Base-by-base conservation (phyloP, 495 filamentous ascomycete genomes). In the Penicillium fimorum region DNA sequence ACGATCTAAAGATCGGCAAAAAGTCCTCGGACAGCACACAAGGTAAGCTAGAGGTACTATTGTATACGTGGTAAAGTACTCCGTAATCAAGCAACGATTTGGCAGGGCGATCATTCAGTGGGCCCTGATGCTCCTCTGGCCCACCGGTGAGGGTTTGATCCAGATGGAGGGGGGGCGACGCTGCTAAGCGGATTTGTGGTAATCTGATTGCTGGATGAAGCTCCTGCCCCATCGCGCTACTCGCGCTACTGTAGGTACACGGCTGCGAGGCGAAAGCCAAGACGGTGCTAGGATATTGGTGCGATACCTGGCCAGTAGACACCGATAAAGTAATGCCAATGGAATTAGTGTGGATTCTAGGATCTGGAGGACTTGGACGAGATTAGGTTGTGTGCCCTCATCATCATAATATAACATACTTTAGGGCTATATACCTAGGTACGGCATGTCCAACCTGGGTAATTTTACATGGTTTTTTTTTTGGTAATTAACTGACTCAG, bases 231-330 rank as follows among this genome's bases (percentile, higher is more conserved):
- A 54, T 62, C 50, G 50, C 57, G 29, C 54, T 44, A 53, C 12
- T 17, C 33, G 53, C 62, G 50, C 66, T 69, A 69, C 61, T 61
- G 66, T 67, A 69, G 66, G 66, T 67, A 69, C 66, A 64, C 63
- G 53, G 54, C 56, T 62, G 53, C 57, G 53, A 40, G 54, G 59
- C 52, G 55, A 51, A 50, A 63, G 64, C 63, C 63, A 64, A 69
- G 64, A 59, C 27, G 9, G 25, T n/a, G 15, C n/a, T 18, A 47
- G n/a, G n/a, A 12, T 8, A n/a, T 13, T 24, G 47, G 33, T 52
- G 4, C 24, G 24, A 42, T 10, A 27, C 25, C 27, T 27, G n/a
- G 37, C 50, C 50, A 52, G 50, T 52, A 32, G 13, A 13, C 22
- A 13, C n/a, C 4, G 48, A 40, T 40, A 29, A 35, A 50, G 48